These are phyloP conservation scores for Fusarium coicis DNA, from an alignment of 2,329 filamentous ascomycete species.

Conservation along the genomic window DNA sequence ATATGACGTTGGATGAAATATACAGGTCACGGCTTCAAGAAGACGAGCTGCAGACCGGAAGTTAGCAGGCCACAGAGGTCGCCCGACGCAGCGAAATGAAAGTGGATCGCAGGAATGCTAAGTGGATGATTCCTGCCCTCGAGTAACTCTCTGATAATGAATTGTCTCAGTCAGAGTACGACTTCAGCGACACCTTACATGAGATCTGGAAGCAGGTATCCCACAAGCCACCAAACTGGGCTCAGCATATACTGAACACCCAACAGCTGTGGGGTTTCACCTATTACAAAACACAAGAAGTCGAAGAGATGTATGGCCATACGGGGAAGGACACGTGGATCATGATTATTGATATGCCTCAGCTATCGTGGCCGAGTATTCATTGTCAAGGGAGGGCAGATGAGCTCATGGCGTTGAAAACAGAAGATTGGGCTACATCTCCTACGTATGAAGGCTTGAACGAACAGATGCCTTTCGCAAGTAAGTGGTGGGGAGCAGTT, in stretches of 20 bases:
- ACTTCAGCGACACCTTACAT: not conserved
- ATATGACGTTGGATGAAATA: not conserved
- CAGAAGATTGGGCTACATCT: not conserved
- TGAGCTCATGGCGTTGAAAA: not conserved
- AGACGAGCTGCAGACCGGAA: constrained; percentile 21
- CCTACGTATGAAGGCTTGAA: fast-evolving
- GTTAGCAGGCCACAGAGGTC: constrained; percentile 19
- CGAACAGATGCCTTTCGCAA: not conserved
- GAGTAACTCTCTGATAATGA: constrained; percentile 1
- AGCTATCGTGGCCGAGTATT: not conserved
- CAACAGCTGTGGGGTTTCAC: not conserved
- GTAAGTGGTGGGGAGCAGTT: fast-evolving
- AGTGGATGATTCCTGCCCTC: constrained; percentile 29
- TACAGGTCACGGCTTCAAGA: constrained; percentile 21
- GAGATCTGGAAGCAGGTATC: constrained; percentile 21
- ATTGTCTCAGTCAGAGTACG: not conserved
- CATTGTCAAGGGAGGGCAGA: not conserved
- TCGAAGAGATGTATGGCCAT: not conserved
- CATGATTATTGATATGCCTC: not conserved
- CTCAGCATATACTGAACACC: constrained; percentile 13
- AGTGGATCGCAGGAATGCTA: constrained; percentile 25
- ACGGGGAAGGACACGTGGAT: not conserved
- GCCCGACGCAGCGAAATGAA: not conserved
- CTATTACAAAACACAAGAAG: not conserved
- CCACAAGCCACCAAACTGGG: constrained; percentile 27